Base-by-base conservation (phyloP, 2,329 filamentous ascomycete species). In the Colletotrichum sp. region DNA sequence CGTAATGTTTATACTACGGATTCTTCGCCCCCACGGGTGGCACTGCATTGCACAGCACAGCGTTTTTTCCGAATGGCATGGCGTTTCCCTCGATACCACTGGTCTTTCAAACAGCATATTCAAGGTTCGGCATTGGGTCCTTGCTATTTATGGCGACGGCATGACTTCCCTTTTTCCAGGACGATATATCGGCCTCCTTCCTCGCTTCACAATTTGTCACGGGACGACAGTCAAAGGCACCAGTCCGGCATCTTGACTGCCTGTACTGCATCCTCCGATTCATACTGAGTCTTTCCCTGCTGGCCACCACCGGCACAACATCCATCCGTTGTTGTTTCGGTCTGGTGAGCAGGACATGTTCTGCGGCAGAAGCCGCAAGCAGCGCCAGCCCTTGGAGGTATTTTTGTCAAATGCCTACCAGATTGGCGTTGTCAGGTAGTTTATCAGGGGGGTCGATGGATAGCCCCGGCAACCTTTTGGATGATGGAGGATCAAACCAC, bases 31-130 rank as follows among this genome's bases (percentile, higher is more conserved):
- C 74, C 59, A 48, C 80, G 79, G 79, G 81, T 81, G 79, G 81
- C 78, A 83, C 81, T 83, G 84, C 84, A 85, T 86, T 85, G 84
- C 83, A 85, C 79, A 82, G 82, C 84, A 85, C 80, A 83, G 84
- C 84, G 83, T 85, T 83, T 76, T 75, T 84, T 81, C 82, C 68
- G 34, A 84, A 82, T 80, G 83, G 81, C 83, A 83, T 81, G 81
- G 82, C 84, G 84, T 86, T 85, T 84, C 81, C 80, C 84, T 86
- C 83, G 85, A 87, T 87, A 87, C 85, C 85, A 86, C 80, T 81
- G 84, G 83, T 77, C 73, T 78, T 77, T 79, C 71, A 65, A 52
- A 69, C 74, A 72, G 72, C 77, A 77, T 77, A 60, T 67, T 72
- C 44, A 75, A 71, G 72, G 72, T 68, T 71, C 57, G 71, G 75